Evolutionary conservation across 192 early-diverging fungal species (phyloP), one percentile per base, ranked within the genome.

Genomic region (Coemansia pectinata): DNA sequence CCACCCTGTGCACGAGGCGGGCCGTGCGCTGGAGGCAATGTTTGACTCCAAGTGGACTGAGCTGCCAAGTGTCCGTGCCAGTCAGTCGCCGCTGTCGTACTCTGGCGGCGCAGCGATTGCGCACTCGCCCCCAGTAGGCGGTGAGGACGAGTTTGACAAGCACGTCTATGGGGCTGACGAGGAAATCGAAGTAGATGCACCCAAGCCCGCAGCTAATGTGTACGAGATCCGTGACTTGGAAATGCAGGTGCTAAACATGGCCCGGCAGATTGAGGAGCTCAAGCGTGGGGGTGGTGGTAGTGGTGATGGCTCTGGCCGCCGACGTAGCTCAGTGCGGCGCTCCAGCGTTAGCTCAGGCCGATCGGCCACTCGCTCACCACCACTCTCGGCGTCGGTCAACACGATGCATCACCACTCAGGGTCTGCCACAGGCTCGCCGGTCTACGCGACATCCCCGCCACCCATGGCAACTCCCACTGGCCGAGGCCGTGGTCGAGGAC

Each of bases 41-140:
- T 96, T 96, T 78, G 88, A 96, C 62, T 65, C 78, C 27, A 94
- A 92, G 59, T 96, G 92, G 94, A 76, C 73, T 14, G 81, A 84
- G 63, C 67, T 80, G 29, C 84, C 86, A 1, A 42, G 68, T 2
- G 41, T 71, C 2, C 67, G 74, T 17, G 36, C 77, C 11, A 73
- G 73, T 40, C 71, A 77, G 36, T 81, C 74, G 41, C 74, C 79
- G 0, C 61, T 58, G 39, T 14, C 80, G 33, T 61, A 50, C 50
- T 64, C 67, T 47, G 70, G 78, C 14, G 71, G 72, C 31, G 47
- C 74, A 14, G 77, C 76, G 4, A 73, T 77, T 36, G 65, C 75
- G 7, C 71, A 80, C 62, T 77, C 76, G 44, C 77, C 76, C 5
- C 73, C 81, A 11, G 81, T 84, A 0, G 81, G 73, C 19, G 81